Evolutionary conservation across 305 asterid species (phyloP), one percentile per base, ranked within the genome.

Genomic region (Monarda citriodora): DNA sequence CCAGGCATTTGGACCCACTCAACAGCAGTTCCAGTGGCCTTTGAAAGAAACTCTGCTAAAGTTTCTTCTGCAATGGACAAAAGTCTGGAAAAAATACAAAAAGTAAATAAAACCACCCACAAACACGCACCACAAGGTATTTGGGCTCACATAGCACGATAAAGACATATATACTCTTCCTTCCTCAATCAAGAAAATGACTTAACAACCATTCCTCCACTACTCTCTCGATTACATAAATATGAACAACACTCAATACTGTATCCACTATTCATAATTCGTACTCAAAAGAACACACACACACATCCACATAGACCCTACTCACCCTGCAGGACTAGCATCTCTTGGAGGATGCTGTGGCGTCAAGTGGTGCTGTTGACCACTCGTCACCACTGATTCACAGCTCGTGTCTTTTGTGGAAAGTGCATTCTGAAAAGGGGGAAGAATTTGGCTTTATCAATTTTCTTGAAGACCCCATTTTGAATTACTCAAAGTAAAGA

Each of bases 1-100:
- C 98, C 98, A 88, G 98, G 98, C 98, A 91, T 91, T 82, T 88
- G 96, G 90, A 89, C 93, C 96, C 96, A 89, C 96, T 89, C 96
- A 67, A 89, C 96, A 78, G 96, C 96, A 68, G 96, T 89, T 86
- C 96, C 96, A 77, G 96, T 89, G 67, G 96, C 96, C 96, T 89
- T 89, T 44, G 96, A 89, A 59, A 89, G 85, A 89, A 89, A 89
- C 88, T 86, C 96, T 82, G 96, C 65, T 82, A 88, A 79, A 83
- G 97, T 90, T 54, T 87, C 97, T 74, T 93, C 98, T 87, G 97
- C 98, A 87, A 87, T 89, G 88, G 98, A 86, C 95, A 92, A 77
- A 76, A 92, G 97, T 74, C 98, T 92, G 89, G 75, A 69, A 76
- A 75, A 37, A 70, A 70, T 51, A 76, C 72, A 77, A 67, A 79